Conservation (phyloP, 2,329 filamentous ascomycete genomes). For the Geosmithia flava region DNA sequence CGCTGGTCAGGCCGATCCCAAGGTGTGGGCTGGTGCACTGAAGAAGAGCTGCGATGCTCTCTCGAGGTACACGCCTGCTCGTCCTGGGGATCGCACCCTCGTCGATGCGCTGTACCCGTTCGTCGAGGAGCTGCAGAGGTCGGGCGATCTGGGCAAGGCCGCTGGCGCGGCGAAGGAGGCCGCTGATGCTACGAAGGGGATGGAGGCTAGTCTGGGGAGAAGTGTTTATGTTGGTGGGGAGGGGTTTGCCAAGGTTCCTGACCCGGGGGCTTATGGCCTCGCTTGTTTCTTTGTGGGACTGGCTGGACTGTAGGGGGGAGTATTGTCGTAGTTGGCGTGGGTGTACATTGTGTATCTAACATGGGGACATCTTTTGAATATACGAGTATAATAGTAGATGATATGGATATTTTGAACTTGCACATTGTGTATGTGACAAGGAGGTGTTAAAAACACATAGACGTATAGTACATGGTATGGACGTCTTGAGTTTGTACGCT, state of each 20-base stretch:
- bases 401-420: background rate
- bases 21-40: constrained; percentile 52
- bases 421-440: background rate
- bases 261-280: constrained; percentile 60
- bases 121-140: constrained; percentile 55
- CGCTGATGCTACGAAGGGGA: constrained; percentile 76
- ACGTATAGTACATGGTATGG: too few relatives aligned
- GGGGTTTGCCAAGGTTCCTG: constrained; percentile 34
- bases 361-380: too few relatives aligned
- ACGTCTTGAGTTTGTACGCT: too few relatives aligned
- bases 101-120: constrained; percentile 88
- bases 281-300: constrained; percentile 73
- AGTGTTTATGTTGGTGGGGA: constrained; percentile 31
- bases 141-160: constrained; percentile 57
- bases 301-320: background rate
- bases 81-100: constrained; percentile 78
- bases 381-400: background rate
- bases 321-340: too few relatives aligned
- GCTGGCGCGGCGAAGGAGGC: constrained; percentile 64
- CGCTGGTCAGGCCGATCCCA: constrained; percentile 23
- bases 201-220: constrained; percentile 75
- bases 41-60: constrained; percentile 59
- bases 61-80: constrained; percentile 76
- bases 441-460: too few relatives aligned
- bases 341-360: too few relatives aligned